Evolutionary conservation across 2,329 filamentous ascomycete species (phyloP).

Genomic region (Fusarium globosum): DNA sequence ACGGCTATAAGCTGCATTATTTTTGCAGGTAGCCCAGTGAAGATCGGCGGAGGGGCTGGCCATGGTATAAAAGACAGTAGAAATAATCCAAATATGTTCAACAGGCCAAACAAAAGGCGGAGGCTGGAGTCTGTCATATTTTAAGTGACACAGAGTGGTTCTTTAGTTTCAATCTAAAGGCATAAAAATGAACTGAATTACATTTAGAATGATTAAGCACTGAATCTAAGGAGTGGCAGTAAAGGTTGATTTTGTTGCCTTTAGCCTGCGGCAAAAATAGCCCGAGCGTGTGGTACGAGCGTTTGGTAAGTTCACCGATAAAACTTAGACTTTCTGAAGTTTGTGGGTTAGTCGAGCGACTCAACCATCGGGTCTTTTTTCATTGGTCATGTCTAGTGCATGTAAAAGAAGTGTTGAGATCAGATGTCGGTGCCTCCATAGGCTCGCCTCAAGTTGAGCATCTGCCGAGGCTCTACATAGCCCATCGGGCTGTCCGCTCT

Average conservation of each 20-base stretch:
- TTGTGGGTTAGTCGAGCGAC: fast-evolving
- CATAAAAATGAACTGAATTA: background rate
- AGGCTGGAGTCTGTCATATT: background rate
- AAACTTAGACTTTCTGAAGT: background rate
- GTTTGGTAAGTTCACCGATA: background rate
- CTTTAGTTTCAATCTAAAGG: background rate
- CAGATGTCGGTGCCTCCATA: background rate
- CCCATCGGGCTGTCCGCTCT: background rate
- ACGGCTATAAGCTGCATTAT: background rate
- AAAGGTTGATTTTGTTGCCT: background rate
- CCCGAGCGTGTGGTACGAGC: background rate
- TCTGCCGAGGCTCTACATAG: background rate
- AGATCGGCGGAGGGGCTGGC: background rate
- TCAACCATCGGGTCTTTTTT: background rate
- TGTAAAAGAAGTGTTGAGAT: too few relatives aligned
- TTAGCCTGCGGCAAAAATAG: background rate
- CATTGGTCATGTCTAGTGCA: background rate
- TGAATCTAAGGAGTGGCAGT: background rate
- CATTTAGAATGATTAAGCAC: background rate
- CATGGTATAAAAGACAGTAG: background rate
- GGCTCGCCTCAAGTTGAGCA: background rate
- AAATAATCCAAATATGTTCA: background rate
- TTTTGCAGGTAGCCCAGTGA: background rate
- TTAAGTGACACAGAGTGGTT: fast-evolving
- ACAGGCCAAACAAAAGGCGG: background rate